phyloP scores from a whole-genome alignment of 768 basidiomycete genomes.

The Astraeus odoratus region DNA sequence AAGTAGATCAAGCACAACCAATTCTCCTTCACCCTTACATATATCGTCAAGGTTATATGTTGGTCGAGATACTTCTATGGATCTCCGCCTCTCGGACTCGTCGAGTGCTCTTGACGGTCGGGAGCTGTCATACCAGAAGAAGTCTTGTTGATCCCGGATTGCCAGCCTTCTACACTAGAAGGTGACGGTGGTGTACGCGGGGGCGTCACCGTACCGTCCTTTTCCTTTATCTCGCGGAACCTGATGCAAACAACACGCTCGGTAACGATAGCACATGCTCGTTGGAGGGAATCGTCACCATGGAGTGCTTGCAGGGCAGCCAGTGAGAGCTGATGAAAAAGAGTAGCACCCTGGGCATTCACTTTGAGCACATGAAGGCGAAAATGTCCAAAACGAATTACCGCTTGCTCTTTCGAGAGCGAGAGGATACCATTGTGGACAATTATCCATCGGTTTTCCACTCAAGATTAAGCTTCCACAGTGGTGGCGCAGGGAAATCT shows the following conservation, averaged over 20 bases:
- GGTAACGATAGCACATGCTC: conserved; percentile 16
- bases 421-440: conserved; percentile 50
- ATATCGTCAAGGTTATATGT: conserved; percentile 5
- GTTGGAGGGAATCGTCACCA: conserved; percentile 37
- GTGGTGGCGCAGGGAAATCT: conserved; percentile 8
- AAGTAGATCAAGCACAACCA: conserved; percentile 47
- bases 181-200: conserved; percentile 20
- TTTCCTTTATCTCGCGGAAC: conserved; percentile 19
- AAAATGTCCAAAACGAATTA: conserved; percentile 23
- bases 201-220: conserved; percentile 8
- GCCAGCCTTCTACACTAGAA: conserved; percentile 12
- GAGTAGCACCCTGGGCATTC: conserved; percentile 29
- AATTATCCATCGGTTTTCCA: conserved; percentile 64
- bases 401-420: conserved; percentile 47
- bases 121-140: neutral
- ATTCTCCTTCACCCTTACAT: conserved; percentile 31
- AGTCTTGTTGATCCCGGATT: neutral
- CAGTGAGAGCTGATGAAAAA: conserved; percentile 36
- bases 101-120: conserved; percentile 2
- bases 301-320: conserved; percentile 35
- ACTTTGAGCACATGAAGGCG: neutral
- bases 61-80: neutral
- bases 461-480: conserved; percentile 36
- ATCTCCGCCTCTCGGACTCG: conserved; percentile 4
- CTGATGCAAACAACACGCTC: conserved; percentile 36